Evolutionary conservation across 2,329 filamentous ascomycete species (phyloP), one percentile per base, ranked within the genome.

Genomic region (Tolypocladium pustulatum): DNA sequence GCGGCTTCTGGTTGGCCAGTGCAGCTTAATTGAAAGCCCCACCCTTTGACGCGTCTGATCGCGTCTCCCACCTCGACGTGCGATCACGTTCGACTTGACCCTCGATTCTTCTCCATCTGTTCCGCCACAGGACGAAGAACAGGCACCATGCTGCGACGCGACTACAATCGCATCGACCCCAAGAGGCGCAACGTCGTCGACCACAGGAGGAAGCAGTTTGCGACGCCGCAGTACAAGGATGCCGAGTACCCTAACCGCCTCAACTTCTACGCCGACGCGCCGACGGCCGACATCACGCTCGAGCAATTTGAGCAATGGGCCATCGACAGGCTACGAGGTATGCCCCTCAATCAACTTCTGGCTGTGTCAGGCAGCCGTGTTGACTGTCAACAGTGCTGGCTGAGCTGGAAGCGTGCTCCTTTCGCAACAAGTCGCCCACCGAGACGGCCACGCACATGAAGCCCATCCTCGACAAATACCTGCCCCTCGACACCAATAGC

Each of bases 241-340:
- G 81, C 87, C 59, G 81, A 88, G 51, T 99, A 97, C 71, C 85
- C 87, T 17, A 82, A 93, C 72, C 88, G 92, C 59, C 83, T 99
- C 68, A 99, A 95, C 78, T 93, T 97, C 74, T 99, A 99, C 76
- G 78, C 85, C 51, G 81, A 87, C 32, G 90, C 94, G 53, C 94
- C 94, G 0, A 97, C 91, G 0, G 89, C 89, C 54, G 94, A 99
- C 69, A 94, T 99, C 66, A 96, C 91, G 0, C 85, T 99, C 49
- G 94, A 99, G 70, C 87, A 99, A 71, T 99, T 99, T 68, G 94
- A 99, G 72, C 91, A 96, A 81, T 99, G 94, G 94, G 94, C 92
- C 13, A 97, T 99, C 68, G 90, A 96, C 68, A 82, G 94, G 59
- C 73, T 99, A 64, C 87, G 91, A 75, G 83, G 91, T 91, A 77